phyloP scores from a whole-genome alignment of 1,284 basidiomycete species.

The Cerrena zonata region DNA sequence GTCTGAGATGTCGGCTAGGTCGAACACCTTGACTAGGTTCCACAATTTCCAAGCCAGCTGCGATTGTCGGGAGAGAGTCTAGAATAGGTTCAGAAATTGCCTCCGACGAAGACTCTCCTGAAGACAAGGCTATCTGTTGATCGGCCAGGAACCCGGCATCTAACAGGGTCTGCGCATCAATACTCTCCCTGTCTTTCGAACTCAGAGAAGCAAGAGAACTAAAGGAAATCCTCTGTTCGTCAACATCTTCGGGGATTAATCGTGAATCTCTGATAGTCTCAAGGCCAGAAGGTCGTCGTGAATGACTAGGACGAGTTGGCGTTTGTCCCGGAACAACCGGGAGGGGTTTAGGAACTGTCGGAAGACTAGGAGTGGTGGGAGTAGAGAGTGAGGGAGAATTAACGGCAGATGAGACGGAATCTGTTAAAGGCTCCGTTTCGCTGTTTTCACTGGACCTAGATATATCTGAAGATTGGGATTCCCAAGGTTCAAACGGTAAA shows the following conservation, averaged over 20 bases:
- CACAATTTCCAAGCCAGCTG: neutral
- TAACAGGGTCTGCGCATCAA: neutral
- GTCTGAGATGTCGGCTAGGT: constrained; percentile 4
- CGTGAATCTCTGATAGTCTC: constrained; percentile 27
- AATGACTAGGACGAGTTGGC: constrained; percentile 17
- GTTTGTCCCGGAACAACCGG: neutral
- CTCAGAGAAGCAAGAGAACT: neutral
- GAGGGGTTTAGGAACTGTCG: constrained; percentile 1
- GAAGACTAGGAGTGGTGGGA: constrained; percentile 7
- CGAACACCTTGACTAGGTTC: neutral
- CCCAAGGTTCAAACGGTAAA: constrained; percentile 17
- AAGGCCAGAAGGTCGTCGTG: constrained; percentile 22
- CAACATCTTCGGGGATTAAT: constrained; percentile 17
- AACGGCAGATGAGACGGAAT: neutral
- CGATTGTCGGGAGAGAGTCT: neutral
- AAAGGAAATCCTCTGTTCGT: neutral
- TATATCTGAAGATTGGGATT: neutral
- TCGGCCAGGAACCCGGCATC: neutral
- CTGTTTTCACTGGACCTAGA: constrained; percentile 1
- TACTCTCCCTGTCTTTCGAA: constrained; percentile 9
- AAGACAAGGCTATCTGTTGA: neutral
- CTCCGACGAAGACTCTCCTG: neutral
- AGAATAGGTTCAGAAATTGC: too few species aligned
- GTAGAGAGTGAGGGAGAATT: neutral
- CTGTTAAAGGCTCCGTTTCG: neutral